Percentiles rank a stretch among this genome's conserved stretches.
Evolutionary conservation across 2,329 filamentous ascomycete species (phyloP).

Genomic region (Trichoderma sp.): DNA sequence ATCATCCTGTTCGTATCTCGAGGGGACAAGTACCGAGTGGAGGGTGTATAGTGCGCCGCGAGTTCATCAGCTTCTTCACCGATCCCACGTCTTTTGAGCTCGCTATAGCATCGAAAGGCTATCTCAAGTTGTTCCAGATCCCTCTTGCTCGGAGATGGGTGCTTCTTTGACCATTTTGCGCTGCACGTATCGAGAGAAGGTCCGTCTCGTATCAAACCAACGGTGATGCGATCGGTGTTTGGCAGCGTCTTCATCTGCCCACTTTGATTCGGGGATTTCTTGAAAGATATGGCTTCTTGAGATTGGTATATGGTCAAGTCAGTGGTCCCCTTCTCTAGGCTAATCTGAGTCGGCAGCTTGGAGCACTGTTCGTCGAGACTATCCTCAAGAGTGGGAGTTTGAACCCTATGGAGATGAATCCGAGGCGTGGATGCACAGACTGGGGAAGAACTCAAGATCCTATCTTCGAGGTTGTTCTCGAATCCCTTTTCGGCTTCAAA

Average conservation of each 20-base stretch:
- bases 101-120: constrained; percentile 38
- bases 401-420: constrained; percentile 27
- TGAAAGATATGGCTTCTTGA: neutral
- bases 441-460: constrained; percentile 40
- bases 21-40: constrained; percentile 25
- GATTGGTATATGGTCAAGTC: constrained; percentile 15
- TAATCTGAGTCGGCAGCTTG: neutral
- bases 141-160: constrained; percentile 47
- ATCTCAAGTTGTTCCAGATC: constrained; percentile 41
- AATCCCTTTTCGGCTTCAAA: constrained; percentile 44
- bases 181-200: neutral
- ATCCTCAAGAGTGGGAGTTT: constrained; percentile 17
- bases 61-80: constrained; percentile 36
- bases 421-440: constrained; percentile 44
- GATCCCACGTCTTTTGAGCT: constrained; percentile 25
- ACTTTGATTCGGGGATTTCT: neutral
- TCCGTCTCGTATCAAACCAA: neutral
- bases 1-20: constrained; percentile 36
- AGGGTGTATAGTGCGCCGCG: constrained; percentile 25
- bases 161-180: constrained; percentile 39
- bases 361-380: neutral
- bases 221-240: neutral
- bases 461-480: constrained; percentile 41
- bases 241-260: neutral
- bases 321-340: constrained; percentile 13